phyloP scores from a whole-genome alignment of 805 yeast species.

The Candida multigemmis region DNA sequence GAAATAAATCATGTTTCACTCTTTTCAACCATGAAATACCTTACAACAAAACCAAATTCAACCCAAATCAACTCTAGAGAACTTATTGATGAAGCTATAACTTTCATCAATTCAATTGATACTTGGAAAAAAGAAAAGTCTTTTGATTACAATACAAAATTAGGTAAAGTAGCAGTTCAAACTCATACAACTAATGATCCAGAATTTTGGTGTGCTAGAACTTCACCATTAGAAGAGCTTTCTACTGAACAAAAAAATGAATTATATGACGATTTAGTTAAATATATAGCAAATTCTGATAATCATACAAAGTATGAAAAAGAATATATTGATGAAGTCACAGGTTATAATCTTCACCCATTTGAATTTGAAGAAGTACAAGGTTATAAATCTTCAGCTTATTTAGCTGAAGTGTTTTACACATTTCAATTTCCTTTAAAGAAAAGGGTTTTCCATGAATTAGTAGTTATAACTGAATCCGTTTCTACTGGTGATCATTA shows the following conservation, averaged over 20 bases:
- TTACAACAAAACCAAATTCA: background rate
- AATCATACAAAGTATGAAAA: conserved; percentile 27
- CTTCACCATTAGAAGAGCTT: no score
- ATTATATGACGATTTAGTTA: no score
- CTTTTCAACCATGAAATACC: no score
- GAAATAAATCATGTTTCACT: no score
- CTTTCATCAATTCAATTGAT: conserved; percentile 3
- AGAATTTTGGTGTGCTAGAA: no score
- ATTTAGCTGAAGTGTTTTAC: conserved; percentile 23
- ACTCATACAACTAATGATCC: conserved; percentile 2
- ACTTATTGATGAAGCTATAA: conserved; percentile 1
- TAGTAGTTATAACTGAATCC: conserved; percentile 17
- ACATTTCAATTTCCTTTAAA: conserved; percentile 27
- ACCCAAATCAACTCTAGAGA: conserved; percentile 1
- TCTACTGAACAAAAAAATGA: no score
- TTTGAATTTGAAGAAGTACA: conserved; percentile 6
- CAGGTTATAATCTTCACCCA: conserved; percentile 13
- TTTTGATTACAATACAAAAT: conserved; percentile 2
- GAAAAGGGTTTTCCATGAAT: conserved; percentile 25
- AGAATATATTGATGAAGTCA: conserved; percentile 24
- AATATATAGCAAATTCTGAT: no score
- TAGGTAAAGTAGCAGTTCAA: conserved; percentile 2
- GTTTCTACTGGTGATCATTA: conserved; percentile 11
- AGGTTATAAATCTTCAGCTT: conserved; percentile 11
- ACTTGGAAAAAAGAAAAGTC: conserved; percentile 3